Percentiles rank a stretch among this genome's conserved stretches.
These are phyloP conservation scores for Anaeramoeba flamelloides DNA, from an alignment of 78 protist genomes.

Conservation along the genomic window DNA sequence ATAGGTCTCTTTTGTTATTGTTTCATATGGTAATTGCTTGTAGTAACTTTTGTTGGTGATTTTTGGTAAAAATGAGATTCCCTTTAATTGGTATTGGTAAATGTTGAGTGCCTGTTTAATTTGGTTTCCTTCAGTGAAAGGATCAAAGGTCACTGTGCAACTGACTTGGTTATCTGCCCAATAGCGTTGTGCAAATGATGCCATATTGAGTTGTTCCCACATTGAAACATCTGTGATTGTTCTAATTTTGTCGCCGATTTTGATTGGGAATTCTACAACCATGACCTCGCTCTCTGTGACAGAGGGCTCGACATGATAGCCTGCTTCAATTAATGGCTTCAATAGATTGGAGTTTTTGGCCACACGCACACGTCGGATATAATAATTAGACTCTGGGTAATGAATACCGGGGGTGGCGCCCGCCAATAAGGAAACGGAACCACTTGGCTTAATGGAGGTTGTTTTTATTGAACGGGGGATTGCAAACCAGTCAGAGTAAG, in stretches of 20 bases:
- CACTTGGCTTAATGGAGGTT: slow-evolving; percentile 73
- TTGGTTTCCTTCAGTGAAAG: slow-evolving; percentile 47
- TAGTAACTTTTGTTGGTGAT: slow-evolving; percentile 16
- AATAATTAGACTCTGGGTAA: slow-evolving; percentile 57
- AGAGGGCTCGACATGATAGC: slow-evolving; percentile 38
- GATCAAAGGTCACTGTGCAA: slow-evolving; percentile 69
- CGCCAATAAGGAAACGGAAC: slow-evolving; percentile 67
- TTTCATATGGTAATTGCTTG: slow-evolving; percentile 50
- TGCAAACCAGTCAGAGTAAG: slow-evolving; percentile 34
- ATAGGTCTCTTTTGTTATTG: slow-evolving; percentile 13
- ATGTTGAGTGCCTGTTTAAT: slow-evolving; percentile 46
- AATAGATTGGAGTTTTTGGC: slow-evolving; percentile 19
- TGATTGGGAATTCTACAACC: slow-evolving; percentile 63
- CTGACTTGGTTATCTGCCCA: slow-evolving; percentile 78
- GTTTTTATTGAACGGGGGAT: slow-evolving; percentile 59
- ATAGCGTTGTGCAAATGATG: slow-evolving; percentile 57
- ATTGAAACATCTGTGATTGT: slow-evolving; percentile 31
- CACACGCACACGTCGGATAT: slow-evolving; percentile 55
- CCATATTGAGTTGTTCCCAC: slow-evolving; percentile 79
- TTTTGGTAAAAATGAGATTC: slow-evolving; percentile 49
- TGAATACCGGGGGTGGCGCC: slow-evolving; percentile 79
- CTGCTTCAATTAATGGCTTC: slow-evolving; percentile 31
- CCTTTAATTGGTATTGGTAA: slow-evolving; percentile 71
- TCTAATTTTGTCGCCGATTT: slow-evolving; percentile 43
- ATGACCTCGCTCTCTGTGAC: slow-evolving; percentile 10